Percentiles rank a stretch among this genome's conserved stretches.
These are phyloP conservation scores for Parathielavia appendiculata DNA, from an alignment of 495 filamentous ascomycete genomes.

Conservation along the genomic window DNA sequence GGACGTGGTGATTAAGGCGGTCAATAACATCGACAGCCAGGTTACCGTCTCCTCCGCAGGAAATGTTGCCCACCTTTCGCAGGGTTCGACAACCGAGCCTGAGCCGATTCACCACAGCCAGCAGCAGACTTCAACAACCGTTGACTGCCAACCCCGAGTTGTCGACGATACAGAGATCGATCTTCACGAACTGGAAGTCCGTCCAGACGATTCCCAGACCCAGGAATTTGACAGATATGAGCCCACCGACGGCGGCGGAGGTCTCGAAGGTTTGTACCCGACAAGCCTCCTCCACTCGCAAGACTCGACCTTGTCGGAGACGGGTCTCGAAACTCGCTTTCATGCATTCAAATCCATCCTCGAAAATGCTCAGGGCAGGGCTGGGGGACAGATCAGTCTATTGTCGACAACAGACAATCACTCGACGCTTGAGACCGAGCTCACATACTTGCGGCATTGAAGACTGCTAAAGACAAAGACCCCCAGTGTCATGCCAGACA, in stretches of 20 bases:
- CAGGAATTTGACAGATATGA: background rate
- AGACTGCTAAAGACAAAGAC: background rate
- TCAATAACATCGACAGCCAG: constrained; percentile 19
- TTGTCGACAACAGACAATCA: constrained; percentile 40
- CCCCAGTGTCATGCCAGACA: background rate
- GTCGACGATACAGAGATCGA: background rate
- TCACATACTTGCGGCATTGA: constrained; percentile 15
- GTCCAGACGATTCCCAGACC: background rate
- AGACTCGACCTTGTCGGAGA: constrained; percentile 26
- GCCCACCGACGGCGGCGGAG: background rate
- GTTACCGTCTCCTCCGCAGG: constrained; percentile 17
- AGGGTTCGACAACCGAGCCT: background rate
- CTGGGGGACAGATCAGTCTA: constrained; percentile 26
- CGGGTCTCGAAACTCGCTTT: constrained; percentile 29
- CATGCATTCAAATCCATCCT: constrained; percentile 29
- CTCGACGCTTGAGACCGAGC: constrained; percentile 30
- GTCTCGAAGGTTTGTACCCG: constrained; percentile 1
- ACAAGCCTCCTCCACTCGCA: constrained; percentile 27
- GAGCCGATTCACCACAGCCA: background rate
- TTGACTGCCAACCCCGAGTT: background rate
- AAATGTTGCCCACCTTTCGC: background rate
- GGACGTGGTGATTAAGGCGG: background rate
- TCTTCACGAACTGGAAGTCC: background rate
- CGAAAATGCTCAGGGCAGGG: constrained; percentile 25
- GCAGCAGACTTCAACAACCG: background rate